phyloP scores from a whole-genome alignment of 257 asterid species.

The Solanum tacnaense region DNA sequence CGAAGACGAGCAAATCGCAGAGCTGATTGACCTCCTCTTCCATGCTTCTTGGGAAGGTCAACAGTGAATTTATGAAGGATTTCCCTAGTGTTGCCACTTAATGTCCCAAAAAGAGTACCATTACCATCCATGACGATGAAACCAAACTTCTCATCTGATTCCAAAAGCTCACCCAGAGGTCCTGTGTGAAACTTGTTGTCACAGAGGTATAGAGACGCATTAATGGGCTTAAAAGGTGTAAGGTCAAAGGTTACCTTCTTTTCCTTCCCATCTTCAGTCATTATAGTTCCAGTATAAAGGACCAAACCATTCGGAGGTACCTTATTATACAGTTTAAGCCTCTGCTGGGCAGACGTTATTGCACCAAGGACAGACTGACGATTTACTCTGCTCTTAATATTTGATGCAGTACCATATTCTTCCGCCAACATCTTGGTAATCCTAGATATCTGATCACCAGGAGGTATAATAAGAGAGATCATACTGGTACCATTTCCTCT shows the following conservation, averaged over 20 bases:
- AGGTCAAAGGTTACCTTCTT: constrained; percentile 37
- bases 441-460: constrained; percentile 38
- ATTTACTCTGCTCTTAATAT: constrained; percentile 35
- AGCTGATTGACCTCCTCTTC: constrained; percentile 45
- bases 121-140: constrained; percentile 44
- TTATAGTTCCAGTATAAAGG: constrained; percentile 28
- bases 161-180: constrained; percentile 31
- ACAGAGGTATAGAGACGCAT: constrained; percentile 31
- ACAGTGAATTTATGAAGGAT: constrained; percentile 37
- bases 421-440: constrained; percentile 35
- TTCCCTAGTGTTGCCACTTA: constrained; percentile 41
- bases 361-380: constrained; percentile 40
- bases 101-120: constrained; percentile 38
- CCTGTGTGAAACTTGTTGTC: constrained; percentile 39
- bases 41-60: constrained; percentile 42
- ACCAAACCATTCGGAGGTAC: constrained; percentile 36
- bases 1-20: constrained; percentile 41
- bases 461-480: constrained; percentile 42
- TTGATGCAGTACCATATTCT: constrained; percentile 42
- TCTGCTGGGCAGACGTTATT: constrained; percentile 39
- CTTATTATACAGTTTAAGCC: constrained; percentile 30
- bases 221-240: constrained; percentile 36
- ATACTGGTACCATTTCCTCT: constrained; percentile 23
- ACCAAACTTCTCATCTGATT: constrained; percentile 40
- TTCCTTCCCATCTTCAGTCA: constrained; percentile 41